Evolutionary conservation across 2,329 filamentous ascomycete genomes (phyloP).

Genomic region (Colletotrichum costaricense): DNA sequence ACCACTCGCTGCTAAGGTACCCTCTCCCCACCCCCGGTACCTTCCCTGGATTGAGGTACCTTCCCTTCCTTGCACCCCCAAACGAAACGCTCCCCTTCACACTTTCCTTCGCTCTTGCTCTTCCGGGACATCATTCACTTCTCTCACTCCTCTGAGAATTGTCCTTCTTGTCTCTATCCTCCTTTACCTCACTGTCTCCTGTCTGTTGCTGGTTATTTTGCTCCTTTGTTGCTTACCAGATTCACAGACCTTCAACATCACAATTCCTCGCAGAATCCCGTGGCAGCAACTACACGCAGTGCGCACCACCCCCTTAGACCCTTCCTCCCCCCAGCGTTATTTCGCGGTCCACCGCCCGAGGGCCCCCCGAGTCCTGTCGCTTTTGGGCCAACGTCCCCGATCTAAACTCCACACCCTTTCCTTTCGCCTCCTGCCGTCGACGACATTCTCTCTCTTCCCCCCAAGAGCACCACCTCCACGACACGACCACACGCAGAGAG

Average conservation of each 20-base stretch:
- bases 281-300: slow-evolving; percentile 15
- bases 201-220: neutral
- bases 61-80: slow-evolving; percentile 30
- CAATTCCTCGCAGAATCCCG: slow-evolving; percentile 2
- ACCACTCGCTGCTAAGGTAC: neutral
- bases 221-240: neutral
- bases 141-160: slow-evolving; percentile 4
- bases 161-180: neutral
- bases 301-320: slow-evolving; percentile 29
- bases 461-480: slow-evolving; percentile 31
- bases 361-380: slow-evolving; percentile 31
- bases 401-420: slow-evolving; percentile 35
- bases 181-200: neutral
- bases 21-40: slow-evolving; percentile 4
- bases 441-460: slow-evolving; percentile 33
- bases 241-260: neutral
- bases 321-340: slow-evolving; percentile 31
- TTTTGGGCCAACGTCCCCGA: slow-evolving; percentile 35
- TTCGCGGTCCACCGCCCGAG: slow-evolving; percentile 35
- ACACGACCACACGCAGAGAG: slow-evolving; percentile 13
- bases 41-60: slow-evolving; percentile 5
- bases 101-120: slow-evolving; percentile 8
- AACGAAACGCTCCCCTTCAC: slow-evolving; percentile 30
- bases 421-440: slow-evolving; percentile 34
- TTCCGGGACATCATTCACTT: slow-evolving; percentile 13